Percentiles rank a stretch among this genome's conserved stretches.
These are phyloP conservation scores for Plasmodium vivax DNA, from an alignment of 169 alveolate species.

Conservation along the genomic window DNA sequence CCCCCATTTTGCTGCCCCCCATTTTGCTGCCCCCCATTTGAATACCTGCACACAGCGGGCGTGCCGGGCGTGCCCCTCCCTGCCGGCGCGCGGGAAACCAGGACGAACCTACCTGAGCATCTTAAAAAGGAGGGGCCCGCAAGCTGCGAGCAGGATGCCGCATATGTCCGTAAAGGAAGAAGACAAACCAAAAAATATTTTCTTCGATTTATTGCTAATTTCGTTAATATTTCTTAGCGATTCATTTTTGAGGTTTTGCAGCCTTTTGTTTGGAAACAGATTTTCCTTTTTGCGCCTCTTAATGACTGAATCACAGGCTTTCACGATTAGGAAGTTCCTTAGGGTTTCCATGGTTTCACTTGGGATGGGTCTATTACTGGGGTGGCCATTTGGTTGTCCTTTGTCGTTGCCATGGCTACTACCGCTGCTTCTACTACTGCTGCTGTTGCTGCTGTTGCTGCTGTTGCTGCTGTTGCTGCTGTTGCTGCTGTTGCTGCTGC, in stretches of 20 bases:
- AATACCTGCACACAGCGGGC: background rate
- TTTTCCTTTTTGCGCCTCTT: constrained; percentile 53
- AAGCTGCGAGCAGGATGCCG: constrained; percentile 50
- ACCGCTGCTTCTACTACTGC: too few species aligned
- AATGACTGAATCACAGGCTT: constrained; percentile 48
- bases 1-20: too few species aligned
- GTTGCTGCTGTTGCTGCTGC: too few species aligned
- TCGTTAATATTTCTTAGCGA: constrained; percentile 33
- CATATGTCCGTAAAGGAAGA: constrained; percentile 67
- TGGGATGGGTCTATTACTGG: background rate
- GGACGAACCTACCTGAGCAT: constrained; percentile 3
- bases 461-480: too few species aligned
- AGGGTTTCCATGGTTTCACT: constrained; percentile 36
- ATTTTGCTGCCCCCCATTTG: too few species aligned
- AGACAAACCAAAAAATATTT: constrained; percentile 69
- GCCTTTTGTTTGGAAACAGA: constrained; percentile 47
- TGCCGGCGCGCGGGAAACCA: background rate
- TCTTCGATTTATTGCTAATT: constrained; percentile 45
- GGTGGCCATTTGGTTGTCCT: background rate
- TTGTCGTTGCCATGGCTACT: background rate
- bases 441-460: too few species aligned
- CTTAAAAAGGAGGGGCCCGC: constrained; percentile 8
- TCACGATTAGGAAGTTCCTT: constrained; percentile 43
- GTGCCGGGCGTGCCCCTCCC: background rate
- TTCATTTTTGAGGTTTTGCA: constrained; percentile 60